phyloP scores from a whole-genome alignment of 108 stramenopile genomes.

The Fistulifera pelliculosa region DNA sequence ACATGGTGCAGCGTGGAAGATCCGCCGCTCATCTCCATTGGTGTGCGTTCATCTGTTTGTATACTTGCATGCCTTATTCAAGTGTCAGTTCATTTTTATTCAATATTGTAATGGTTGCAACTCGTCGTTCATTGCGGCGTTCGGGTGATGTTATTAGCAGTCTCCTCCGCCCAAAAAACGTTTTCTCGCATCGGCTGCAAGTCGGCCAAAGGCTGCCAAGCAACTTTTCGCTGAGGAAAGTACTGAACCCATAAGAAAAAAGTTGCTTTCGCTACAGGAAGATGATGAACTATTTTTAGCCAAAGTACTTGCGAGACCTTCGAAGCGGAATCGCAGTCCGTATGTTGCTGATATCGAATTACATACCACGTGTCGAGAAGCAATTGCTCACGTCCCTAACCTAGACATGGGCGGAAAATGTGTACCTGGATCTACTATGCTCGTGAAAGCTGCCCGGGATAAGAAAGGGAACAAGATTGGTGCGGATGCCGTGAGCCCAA shows the following conservation, averaged over 20 bases:
- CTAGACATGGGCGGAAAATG: conserved; percentile 49
- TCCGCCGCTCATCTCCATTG: no score
- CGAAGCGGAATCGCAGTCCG: conserved; percentile 37
- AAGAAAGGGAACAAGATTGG: conserved; percentile 41
- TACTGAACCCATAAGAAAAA: neutral
- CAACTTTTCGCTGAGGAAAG: no score
- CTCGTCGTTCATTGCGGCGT: no score
- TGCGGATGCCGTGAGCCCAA: conserved; percentile 30
- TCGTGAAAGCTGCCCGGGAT: conserved; percentile 30
- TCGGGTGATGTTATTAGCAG: no score
- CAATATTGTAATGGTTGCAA: no score
- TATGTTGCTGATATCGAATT: conserved; percentile 49
- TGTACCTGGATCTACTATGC: conserved; percentile 25
- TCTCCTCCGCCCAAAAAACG: no score
- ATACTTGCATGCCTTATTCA: no score
- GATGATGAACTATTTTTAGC: conserved; percentile 19
- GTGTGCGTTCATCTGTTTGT: no score
- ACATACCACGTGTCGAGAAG: conserved; percentile 5
- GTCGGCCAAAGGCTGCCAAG: no score
- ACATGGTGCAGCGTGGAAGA: no score
- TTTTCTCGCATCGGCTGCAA: no score
- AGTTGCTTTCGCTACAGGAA: conserved; percentile 1
- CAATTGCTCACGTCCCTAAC: conserved; percentile 21
- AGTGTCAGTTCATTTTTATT: no score
- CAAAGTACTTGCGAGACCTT: conserved; percentile 24